Base-by-base conservation (phyloP, 495 filamentous ascomycete genomes). In the Xylaria longipes region DNA sequence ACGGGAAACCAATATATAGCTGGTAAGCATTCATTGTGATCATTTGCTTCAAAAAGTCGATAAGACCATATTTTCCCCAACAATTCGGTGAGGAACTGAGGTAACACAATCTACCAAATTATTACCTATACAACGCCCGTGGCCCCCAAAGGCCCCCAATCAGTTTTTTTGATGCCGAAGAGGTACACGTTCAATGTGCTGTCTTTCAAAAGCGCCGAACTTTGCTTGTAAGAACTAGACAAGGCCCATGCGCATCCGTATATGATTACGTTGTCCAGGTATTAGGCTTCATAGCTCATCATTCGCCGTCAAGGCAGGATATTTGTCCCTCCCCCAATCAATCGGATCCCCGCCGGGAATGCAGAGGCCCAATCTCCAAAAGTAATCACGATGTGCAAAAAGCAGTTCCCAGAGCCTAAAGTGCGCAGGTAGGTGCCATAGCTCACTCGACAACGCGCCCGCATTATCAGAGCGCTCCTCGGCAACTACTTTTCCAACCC, bases 361-460 rank as follows among this genome's bases (percentile, higher is more conserved):
- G 82, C 96, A 99, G 54, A 98, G 81, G 0, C 96, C 96, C 70
- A 99, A 76, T 41, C 96, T 82, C 92, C 94, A 96, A 79, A 99
- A 99, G 77, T 99, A 99, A 81, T 99, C 96, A 65, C 96, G 85
- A 83, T 99, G 96, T 20, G 95, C 91, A 83, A 94, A 94, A 79
- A 98, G 92, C n/a, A 97, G 82, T 82, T 97, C 89, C 93, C 97
- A 96, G 12, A 95, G 85, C 77, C 91, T 91, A 73, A 90, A 91
- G 57, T 89, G 82, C 12, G 86, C 79, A 20, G 93, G 92, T 25
- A 94, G 81, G 72, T 77, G 78, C 75, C 75, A 76, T 33, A 72
- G 52, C 25, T 69, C 65, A 37, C 60, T 39, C 37, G 71, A 65
- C 57, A 54, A 39, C n/a, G 56, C 60, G 17, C 71, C 56, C 15